These are phyloP conservation scores for Pyrenopolyporus hunteri DNA, from an alignment of 495 filamentous ascomycete species.

Conservation along the genomic window DNA sequence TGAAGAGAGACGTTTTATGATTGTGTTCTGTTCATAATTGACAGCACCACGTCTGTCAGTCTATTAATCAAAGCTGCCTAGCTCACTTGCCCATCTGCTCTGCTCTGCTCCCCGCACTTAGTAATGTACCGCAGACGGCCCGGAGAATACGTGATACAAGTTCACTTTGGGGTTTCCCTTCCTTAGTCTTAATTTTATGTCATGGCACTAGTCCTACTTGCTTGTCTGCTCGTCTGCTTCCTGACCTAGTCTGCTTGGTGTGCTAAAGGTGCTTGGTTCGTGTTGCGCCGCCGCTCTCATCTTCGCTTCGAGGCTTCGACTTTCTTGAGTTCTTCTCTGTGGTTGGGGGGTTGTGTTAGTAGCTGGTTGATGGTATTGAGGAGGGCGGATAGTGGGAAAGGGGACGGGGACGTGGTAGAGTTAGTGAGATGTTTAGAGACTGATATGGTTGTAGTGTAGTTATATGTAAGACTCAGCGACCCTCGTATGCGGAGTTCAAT, in stretches of 20 bases:
- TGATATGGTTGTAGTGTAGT: no score
- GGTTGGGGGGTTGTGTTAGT: constrained; percentile 27
- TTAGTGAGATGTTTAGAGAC: no score
- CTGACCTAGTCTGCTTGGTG: no score
- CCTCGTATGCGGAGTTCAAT: no score
- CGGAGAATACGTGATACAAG: constrained; percentile 19
- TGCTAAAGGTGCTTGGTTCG: background rate
- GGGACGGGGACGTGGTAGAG: background rate
- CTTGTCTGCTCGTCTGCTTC: background rate
- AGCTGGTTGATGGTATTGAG: background rate
- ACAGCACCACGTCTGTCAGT: constrained; percentile 2
- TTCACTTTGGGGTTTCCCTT: background rate
- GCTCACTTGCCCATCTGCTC: background rate
- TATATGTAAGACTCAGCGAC: no score
- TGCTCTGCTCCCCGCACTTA: background rate
- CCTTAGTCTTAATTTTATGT: background rate
- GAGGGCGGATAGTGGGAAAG: background rate
- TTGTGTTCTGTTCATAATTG: no score
- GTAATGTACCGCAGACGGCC: background rate
- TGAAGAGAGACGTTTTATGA: no score
- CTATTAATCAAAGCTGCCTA: constrained; percentile 18
- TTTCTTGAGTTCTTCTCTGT: constrained; percentile 92
- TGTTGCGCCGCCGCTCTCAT: constrained; percentile 30
- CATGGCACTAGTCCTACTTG: background rate
- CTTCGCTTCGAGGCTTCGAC: constrained; percentile 73